Percentiles rank a stretch among this genome's conserved stretches.
These are phyloP conservation scores for Akanthomyces lecanii DNA, from an alignment of 2,329 filamentous ascomycete genomes.

Conservation along the genomic window DNA sequence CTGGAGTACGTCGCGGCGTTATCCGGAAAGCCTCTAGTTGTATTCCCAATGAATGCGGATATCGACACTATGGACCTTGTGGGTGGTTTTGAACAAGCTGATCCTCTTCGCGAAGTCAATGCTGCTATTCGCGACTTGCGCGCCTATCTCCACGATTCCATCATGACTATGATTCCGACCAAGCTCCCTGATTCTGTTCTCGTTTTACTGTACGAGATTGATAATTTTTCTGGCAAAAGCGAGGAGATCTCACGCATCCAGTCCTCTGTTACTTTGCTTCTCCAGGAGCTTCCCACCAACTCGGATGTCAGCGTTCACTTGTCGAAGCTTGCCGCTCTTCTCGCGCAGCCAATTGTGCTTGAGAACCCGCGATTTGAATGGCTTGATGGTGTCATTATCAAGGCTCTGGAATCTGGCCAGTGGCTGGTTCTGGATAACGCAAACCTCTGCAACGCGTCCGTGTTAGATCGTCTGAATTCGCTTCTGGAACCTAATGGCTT, in stretches of 20 bases:
- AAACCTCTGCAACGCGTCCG: slow-evolving; percentile 91
- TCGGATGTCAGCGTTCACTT: slow-evolving; percentile 46
- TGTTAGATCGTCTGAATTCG: slow-evolving; percentile 91
- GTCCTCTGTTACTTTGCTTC: slow-evolving; percentile 36
- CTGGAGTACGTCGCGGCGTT: slow-evolving; percentile 76
- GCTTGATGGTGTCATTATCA: slow-evolving; percentile 89
- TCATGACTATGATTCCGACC: slow-evolving; percentile 46
- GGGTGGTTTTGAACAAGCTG: slow-evolving; percentile 92
- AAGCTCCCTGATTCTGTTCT: slow-evolving; percentile 45
- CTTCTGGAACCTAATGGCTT: slow-evolving; percentile 85
- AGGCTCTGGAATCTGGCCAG: slow-evolving; percentile 77
- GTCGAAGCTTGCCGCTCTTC: slow-evolving; percentile 44
- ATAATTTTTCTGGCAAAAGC: slow-evolving; percentile 36
- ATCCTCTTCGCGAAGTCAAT: slow-evolving; percentile 69
- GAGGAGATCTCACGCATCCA: slow-evolving; percentile 36
- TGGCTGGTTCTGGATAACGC: slow-evolving; percentile 97
- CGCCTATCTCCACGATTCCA: slow-evolving; percentile 47
- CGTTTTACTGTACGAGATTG: slow-evolving; percentile 48
- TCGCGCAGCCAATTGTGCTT: slow-evolving; percentile 52
- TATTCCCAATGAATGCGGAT: slow-evolving; percentile 88
- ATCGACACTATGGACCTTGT: slow-evolving; percentile 97
- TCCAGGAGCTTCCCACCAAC: slow-evolving; percentile 38
- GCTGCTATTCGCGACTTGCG: slow-evolving; percentile 47
- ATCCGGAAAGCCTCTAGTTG: slow-evolving; percentile 70
- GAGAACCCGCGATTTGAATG: slow-evolving; percentile 86